Evolutionary conservation across 352 stramenopile species (phyloP).

Genomic region (Pythium phragmiticola): DNA sequence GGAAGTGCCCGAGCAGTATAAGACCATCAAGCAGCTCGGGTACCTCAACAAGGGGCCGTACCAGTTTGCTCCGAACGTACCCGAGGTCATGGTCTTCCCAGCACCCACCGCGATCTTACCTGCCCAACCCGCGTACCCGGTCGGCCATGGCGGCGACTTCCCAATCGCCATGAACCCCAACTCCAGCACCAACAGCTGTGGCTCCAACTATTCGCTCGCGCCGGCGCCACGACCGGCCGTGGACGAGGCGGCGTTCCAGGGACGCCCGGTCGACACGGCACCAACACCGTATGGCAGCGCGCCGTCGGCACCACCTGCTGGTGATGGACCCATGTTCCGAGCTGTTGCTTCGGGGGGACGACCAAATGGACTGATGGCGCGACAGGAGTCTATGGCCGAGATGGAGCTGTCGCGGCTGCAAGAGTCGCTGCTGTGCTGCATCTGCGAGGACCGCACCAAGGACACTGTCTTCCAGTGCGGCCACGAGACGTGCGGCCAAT

Average conservation of each 20-base stretch:
- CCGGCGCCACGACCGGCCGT: constrained; percentile 6
- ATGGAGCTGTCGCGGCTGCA: constrained; percentile 62
- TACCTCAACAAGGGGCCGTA: constrained; percentile 51
- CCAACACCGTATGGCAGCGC: constrained; percentile 3
- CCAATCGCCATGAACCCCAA: neutral
- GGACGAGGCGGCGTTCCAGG: constrained; percentile 7
- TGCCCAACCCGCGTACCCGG: constrained; percentile 11
- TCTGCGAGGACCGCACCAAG: constrained; percentile 78
- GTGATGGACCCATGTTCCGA: neutral
- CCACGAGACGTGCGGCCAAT: constrained; percentile 73
- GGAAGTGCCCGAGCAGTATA: constrained; percentile 84
- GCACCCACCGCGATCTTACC: constrained; percentile 5
- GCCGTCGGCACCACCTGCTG: constrained; percentile 11
- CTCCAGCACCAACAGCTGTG: constrained; percentile 9
- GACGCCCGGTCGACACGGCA: neutral
- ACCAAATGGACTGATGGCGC: neutral
- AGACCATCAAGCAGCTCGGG: constrained; percentile 70
- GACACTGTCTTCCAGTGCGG: constrained; percentile 84
- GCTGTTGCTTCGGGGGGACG: neutral
- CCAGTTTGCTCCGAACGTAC: constrained; percentile 51
- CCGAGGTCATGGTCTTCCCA: constrained; percentile 64
- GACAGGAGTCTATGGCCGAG: constrained; percentile 46
- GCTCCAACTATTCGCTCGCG: constrained; percentile 27
- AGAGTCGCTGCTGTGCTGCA: constrained; percentile 62
- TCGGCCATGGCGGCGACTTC: neutral